Evolutionary conservation across 2,329 filamentous ascomycete genomes (phyloP).

Genomic region (Aspergillus transmontanensis): DNA sequence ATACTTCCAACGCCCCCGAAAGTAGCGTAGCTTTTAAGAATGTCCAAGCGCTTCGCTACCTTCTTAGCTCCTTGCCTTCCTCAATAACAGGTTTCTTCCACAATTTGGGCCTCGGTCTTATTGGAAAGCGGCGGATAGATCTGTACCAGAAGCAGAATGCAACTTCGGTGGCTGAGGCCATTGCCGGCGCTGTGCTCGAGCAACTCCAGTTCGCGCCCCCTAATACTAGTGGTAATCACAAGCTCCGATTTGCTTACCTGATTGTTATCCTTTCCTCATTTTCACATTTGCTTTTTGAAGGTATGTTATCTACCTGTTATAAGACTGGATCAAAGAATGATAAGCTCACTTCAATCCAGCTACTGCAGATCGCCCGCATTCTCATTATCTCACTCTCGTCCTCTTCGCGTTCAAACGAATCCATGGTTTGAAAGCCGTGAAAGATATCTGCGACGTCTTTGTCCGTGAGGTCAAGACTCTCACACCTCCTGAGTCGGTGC

Average conservation of each 20-base stretch:
- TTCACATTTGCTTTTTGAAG: slow-evolving; percentile 77
- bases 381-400: slow-evolving; percentile 67
- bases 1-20: slow-evolving; percentile 28
- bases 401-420: slow-evolving; percentile 84
- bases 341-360: slow-evolving; percentile 24
- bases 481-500: slow-evolving; percentile 45
- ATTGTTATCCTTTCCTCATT: slow-evolving; percentile 78
- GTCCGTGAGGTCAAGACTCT: slow-evolving; percentile 58
- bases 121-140: slow-evolving; percentile 74
- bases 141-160: slow-evolving; percentile 63
- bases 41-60: slow-evolving; percentile 71
- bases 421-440: slow-evolving; percentile 73
- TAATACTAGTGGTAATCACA: slow-evolving; percentile 53
- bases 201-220: slow-evolving; percentile 61
- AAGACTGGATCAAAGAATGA: slow-evolving; percentile 10
- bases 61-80: slow-evolving; percentile 77
- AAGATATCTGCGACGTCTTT: slow-evolving; percentile 71
- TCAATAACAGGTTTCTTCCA: slow-evolving; percentile 86
- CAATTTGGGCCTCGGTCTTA: slow-evolving; percentile 76
- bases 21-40: slow-evolving; percentile 65
- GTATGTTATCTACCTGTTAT: slow-evolving; percentile 35
- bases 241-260: slow-evolving; percentile 74
- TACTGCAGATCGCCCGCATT: slow-evolving; percentile 53
- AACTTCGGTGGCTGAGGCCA: slow-evolving; percentile 63
- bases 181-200: slow-evolving; percentile 70